phyloP scores from a whole-genome alignment of 352 stramenopile species.

The Achlya hypogyna region DNA sequence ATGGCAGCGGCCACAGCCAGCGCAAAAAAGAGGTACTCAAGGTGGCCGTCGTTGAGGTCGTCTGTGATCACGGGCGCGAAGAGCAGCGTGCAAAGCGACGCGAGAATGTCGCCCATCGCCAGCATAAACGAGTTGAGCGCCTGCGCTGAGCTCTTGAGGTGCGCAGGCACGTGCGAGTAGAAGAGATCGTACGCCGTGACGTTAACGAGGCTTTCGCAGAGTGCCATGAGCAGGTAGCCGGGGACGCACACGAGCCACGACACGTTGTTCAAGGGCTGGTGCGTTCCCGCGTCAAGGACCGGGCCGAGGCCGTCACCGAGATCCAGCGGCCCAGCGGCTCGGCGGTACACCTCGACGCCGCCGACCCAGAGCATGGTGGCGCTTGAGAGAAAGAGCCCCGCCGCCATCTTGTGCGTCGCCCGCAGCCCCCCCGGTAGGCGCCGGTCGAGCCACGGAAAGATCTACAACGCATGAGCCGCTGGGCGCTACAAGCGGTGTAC shows the following conservation, averaged over 20 bases:
- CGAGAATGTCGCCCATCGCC: slow-evolving; percentile 79
- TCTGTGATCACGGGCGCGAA: slow-evolving; percentile 66
- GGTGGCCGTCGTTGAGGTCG: slow-evolving; percentile 64
- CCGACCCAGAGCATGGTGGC: slow-evolving; percentile 78
- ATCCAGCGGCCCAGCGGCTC: slow-evolving; percentile 28
- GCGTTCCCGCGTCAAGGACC: slow-evolving; percentile 47
- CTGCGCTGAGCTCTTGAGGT: slow-evolving; percentile 78
- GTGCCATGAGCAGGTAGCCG: slow-evolving; percentile 66
- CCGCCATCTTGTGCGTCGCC: slow-evolving; percentile 66
- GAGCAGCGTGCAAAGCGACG: slow-evolving; percentile 74
- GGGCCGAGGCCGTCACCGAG: slow-evolving; percentile 13
- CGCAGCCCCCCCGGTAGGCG: slow-evolving; percentile 22
- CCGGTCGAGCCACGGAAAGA: neutral
- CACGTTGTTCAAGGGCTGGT: slow-evolving; percentile 70
- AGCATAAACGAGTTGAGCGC: slow-evolving; percentile 82
- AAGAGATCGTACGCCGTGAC: slow-evolving; percentile 81
- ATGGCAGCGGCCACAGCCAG: slow-evolving; percentile 55
- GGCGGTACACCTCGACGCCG: slow-evolving; percentile 61
- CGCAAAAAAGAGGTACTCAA: slow-evolving; percentile 86
- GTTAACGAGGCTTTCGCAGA: slow-evolving; percentile 80
- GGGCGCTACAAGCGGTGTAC: slow-evolving; percentile 61
- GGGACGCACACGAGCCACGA: slow-evolving; percentile 66
- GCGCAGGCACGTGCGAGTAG: slow-evolving; percentile 78
- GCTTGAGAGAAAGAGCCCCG: slow-evolving; percentile 56
- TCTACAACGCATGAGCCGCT: slow-evolving; percentile 34